These are phyloP conservation scores for Trypanosoma boissoni DNA, from an alignment of 208 protist genomes.

Conservation along the genomic window DNA sequence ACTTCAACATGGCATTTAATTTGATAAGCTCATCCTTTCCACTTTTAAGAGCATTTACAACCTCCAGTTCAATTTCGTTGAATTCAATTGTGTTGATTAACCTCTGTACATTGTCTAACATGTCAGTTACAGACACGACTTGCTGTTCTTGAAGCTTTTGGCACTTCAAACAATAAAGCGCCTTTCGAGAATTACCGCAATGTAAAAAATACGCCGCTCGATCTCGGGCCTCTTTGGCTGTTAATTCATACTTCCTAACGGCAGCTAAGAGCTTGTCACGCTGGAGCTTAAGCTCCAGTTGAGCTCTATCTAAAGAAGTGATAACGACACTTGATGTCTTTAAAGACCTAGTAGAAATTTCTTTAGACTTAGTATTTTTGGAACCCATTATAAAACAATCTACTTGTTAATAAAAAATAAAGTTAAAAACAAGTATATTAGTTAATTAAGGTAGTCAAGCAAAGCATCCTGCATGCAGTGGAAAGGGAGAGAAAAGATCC, in stretches of 20 bases:
- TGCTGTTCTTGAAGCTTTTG: conserved; percentile 57
- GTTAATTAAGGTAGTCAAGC: too few relatives aligned
- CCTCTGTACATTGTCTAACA: conserved; percentile 78
- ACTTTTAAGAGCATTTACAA: conserved; percentile 57
- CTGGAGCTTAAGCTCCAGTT: conserved; percentile 83
- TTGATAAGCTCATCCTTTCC: conserved; percentile 72
- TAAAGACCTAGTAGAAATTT: neutral
- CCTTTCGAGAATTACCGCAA: conserved; percentile 64
- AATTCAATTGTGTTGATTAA: conserved; percentile 81
- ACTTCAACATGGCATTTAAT: conserved; percentile 81
- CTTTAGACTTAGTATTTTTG: neutral
- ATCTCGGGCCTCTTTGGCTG: conserved; percentile 43
- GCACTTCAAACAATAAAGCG: conserved; percentile 80
- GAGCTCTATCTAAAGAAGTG: conserved; percentile 58
- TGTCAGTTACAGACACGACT: conserved; percentile 51
- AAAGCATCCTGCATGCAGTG: too few relatives aligned
- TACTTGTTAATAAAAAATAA: conserved; percentile 6
- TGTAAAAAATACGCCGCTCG: conserved; percentile 65
- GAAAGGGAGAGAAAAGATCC: too few relatives aligned
- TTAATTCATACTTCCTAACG: conserved; percentile 64
- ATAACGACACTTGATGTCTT: conserved; percentile 27
- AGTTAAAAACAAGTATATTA: conserved; percentile 17
- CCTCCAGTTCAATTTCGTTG: conserved; percentile 67
- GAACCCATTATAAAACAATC: neutral
- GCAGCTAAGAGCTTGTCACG: conserved; percentile 68